phyloP scores from a whole-genome alignment of 208 protist species.

The Acanthamoeba royreba region DNA sequence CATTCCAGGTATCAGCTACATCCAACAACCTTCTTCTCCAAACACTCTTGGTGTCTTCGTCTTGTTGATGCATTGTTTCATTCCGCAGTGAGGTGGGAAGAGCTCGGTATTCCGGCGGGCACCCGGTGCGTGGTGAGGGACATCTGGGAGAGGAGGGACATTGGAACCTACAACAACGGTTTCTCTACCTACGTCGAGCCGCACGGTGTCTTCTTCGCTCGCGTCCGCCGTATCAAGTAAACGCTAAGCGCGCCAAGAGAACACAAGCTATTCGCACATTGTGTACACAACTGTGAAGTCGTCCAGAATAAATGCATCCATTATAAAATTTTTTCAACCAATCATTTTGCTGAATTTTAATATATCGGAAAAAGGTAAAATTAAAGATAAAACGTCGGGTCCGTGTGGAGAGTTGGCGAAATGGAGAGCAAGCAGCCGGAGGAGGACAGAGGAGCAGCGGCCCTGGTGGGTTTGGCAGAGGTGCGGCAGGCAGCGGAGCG shows the following conservation, averaged over 20 bases:
- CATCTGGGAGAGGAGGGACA: constrained; percentile 47
- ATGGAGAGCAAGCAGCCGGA: no score
- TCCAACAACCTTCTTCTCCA: background rate
- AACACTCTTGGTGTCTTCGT: no score
- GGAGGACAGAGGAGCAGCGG: background rate
- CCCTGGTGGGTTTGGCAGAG: background rate
- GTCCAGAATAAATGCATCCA: no score
- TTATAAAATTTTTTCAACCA: no score
- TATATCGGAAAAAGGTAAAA: no score
- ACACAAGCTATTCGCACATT: no score
- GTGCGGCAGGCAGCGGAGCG: constrained; percentile 52
- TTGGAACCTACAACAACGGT: constrained; percentile 34
- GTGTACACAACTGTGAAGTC: no score
- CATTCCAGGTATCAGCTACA: background rate
- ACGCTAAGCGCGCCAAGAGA: no score
- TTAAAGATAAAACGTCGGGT: no score
- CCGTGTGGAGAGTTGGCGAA: no score
- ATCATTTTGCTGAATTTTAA: no score
- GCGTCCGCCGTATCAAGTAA: no score
- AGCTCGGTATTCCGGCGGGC: background rate
- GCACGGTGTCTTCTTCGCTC: constrained; percentile 23
- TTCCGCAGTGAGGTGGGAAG: background rate
- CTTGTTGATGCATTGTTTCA: background rate
- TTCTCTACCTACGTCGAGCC: background rate
- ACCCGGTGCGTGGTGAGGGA: constrained; percentile 1